Percentiles rank a stretch among this genome's conserved stretches.
phyloP scores from a whole-genome alignment of 2,329 filamentous ascomycete genomes.

The Allantophomopsis lycopodina region DNA sequence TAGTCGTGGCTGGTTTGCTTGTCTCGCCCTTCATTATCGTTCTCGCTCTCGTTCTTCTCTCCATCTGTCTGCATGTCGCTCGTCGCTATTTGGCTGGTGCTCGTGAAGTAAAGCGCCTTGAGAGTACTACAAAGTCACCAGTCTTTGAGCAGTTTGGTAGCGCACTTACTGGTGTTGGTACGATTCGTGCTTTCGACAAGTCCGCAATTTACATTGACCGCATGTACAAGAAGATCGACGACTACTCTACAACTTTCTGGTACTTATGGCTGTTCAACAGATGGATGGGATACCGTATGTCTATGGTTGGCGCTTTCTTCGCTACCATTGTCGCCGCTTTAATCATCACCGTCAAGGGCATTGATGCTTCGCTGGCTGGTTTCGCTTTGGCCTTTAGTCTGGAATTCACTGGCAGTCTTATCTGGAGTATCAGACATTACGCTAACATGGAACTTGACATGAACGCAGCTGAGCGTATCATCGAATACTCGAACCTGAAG shows the following conservation, averaged over 20 bases:
- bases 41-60: conserved; percentile 42
- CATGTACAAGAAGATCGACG: conserved; percentile 59
- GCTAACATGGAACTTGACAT: conserved; percentile 63
- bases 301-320: conserved; percentile 55
- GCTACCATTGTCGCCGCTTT: conserved; percentile 49
- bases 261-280: conserved; percentile 61
- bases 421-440: conserved; percentile 55
- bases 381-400: conserved; percentile 65
- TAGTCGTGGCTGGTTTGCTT: conserved; percentile 51
- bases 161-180: conserved; percentile 57
- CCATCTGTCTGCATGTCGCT: conserved; percentile 42
- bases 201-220: conserved; percentile 48
- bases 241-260: conserved; percentile 50
- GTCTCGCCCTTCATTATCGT: conserved; percentile 55
- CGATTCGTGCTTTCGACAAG: conserved; percentile 66
- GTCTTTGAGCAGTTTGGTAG: conserved; percentile 72
- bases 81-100: conserved; percentile 54
- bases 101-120: conserved; percentile 62
- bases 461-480: conserved; percentile 63
- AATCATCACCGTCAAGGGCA: conserved; percentile 43
- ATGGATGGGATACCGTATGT: conserved; percentile 66
- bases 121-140: conserved; percentile 64
- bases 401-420: conserved; percentile 49
- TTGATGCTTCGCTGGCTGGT: conserved; percentile 58
- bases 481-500: conserved; percentile 58